A percentile compares a stretch with the other conserved stretches of the same genome.
Conservation (phyloP, 2,329 filamentous ascomycete genomes). For the Fonsecaea pugnacius region DNA sequence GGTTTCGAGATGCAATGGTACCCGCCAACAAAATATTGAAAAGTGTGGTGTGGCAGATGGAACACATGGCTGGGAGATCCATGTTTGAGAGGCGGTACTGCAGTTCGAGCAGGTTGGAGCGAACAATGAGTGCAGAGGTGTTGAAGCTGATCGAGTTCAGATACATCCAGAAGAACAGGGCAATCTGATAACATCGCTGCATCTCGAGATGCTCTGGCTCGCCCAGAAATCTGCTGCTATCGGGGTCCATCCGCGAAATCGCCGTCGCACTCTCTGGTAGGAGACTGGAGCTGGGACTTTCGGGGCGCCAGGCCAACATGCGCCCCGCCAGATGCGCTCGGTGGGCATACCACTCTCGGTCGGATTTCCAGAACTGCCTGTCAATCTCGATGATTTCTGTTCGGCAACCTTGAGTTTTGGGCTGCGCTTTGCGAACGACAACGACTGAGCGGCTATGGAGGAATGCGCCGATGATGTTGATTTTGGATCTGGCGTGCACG, state of each 20-base stretch:
- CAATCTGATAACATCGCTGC: conserved; percentile 31
- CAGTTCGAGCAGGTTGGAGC: conserved; percentile 24
- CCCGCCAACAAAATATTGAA: conserved; percentile 31
- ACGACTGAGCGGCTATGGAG: conserved; percentile 23
- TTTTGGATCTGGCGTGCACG: conserved; percentile 18
- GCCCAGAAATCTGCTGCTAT: conserved; percentile 7
- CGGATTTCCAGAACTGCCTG: conserved; percentile 22
- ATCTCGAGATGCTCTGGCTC: conserved; percentile 18
- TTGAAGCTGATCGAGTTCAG: conserved; percentile 32
- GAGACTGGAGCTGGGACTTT: conserved; percentile 22
- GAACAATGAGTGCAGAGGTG: conserved; percentile 23
- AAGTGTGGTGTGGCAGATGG: conserved; percentile 16
- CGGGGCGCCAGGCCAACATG: conserved; percentile 26
- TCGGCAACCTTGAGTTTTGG: background rate
- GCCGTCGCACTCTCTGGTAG: conserved; percentile 18
- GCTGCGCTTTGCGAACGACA: conserved; percentile 14
- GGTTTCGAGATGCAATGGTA: conserved; percentile 12
- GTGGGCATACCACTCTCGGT: conserved; percentile 30
- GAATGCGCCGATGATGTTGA: conserved; percentile 32
- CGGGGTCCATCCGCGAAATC: conserved; percentile 25
- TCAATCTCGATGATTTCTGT: conserved; percentile 27
- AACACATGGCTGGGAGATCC: conserved; percentile 17
- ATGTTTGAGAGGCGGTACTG: conserved; percentile 26
- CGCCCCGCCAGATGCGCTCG: conserved; percentile 21
- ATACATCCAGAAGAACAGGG: conserved; percentile 28